These are phyloP conservation scores for Penicillium egyptiacum DNA, from an alignment of 495 filamentous ascomycete species.

Conservation along the genomic window DNA sequence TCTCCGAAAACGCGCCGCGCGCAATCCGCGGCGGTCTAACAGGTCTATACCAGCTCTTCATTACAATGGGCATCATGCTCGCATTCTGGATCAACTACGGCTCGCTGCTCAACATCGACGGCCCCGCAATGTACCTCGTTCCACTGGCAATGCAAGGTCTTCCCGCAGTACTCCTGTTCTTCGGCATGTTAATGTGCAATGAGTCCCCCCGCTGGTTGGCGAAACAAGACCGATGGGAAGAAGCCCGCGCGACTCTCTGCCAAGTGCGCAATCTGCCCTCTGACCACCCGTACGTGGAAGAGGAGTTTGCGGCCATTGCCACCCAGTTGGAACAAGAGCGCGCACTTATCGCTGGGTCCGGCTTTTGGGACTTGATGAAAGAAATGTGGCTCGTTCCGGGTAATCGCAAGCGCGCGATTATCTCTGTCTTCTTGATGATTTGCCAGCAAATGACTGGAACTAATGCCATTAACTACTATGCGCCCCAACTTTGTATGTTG, in stretches of 20 bases:
- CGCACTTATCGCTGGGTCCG: conserved; percentile 58
- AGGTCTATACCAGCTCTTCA: conserved; percentile 71
- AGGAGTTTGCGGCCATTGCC: conserved; percentile 64
- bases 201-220: conserved; percentile 74
- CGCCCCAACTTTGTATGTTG: conserved; percentile 67
- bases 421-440: conserved; percentile 60
- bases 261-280: conserved; percentile 53
- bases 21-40: conserved; percentile 70
- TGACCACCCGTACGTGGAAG: conserved; percentile 62
- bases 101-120: conserved; percentile 51
- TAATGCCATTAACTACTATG: conserved; percentile 70
- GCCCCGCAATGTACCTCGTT: conserved; percentile 60
- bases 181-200: conserved; percentile 58
- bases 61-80: conserved; percentile 61
- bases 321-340: conserved; percentile 69
- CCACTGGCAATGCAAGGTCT: conserved; percentile 67
- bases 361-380: conserved; percentile 62
- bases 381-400: conserved; percentile 71
- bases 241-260: conserved; percentile 55
- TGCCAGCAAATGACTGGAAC: conserved; percentile 72
- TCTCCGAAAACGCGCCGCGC: conserved; percentile 66
- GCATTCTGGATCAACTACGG: conserved; percentile 69
- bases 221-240: conserved; percentile 67
- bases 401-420: conserved; percentile 62
- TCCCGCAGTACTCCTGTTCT: conserved; percentile 60